These are phyloP conservation scores for Euphorbia celastroides DNA, from an alignment of 441 rosid genomes.

Conservation along the genomic window DNA sequence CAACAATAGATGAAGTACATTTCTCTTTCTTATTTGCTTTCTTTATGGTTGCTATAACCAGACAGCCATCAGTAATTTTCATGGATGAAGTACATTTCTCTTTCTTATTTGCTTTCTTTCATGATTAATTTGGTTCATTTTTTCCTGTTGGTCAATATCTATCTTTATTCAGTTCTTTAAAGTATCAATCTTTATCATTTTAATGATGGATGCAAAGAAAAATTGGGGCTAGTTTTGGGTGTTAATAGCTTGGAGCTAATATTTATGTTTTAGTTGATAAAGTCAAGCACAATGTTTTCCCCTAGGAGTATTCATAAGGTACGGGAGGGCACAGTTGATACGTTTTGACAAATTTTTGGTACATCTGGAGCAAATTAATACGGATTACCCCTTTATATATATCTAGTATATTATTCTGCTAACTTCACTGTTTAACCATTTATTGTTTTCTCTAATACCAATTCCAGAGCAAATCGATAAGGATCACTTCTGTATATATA, in stretches of 20 bases:
- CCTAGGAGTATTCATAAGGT: background rate
- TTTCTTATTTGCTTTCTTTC: slow-evolving; percentile 17
- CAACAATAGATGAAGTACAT: slow-evolving; percentile 91
- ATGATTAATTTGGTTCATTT: slow-evolving; percentile 11
- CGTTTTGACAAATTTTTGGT: background rate
- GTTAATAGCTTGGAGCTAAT: background rate
- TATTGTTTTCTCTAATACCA: background rate
- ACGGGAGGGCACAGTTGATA: background rate
- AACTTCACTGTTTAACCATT: background rate
- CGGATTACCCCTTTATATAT: too few relatives aligned
- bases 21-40: slow-evolving; percentile 34
- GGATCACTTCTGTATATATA: background rate
- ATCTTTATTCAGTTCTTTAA: background rate
- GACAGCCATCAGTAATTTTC: slow-evolving; percentile 93
- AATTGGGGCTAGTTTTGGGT: background rate
- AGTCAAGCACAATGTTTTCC: background rate
- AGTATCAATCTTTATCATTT: background rate
- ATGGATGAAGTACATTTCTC: slow-evolving; percentile 73
- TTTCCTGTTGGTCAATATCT: background rate
- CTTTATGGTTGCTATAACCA: slow-evolving; percentile 79
- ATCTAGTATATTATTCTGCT: too few relatives aligned
- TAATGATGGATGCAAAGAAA: background rate
- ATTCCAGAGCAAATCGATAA: background rate
- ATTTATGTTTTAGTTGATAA: background rate
- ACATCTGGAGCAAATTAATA: too few relatives aligned